phyloP scores from a whole-genome alignment of 2,329 filamentous ascomycete species.

The Bipolaris victoriae region DNA sequence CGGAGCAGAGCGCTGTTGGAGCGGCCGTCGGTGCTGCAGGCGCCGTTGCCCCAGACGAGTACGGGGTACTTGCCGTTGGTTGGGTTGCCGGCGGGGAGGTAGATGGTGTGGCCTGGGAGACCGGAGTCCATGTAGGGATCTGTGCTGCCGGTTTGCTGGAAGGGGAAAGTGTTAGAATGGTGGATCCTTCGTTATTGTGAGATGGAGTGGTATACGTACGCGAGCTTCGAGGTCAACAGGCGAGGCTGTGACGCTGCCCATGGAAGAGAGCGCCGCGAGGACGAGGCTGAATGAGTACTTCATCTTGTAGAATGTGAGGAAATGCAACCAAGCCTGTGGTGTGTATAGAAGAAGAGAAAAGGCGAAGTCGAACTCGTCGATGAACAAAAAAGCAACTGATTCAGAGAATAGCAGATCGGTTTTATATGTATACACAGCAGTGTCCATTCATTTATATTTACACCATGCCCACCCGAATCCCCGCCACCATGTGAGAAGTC shows the following conservation, averaged over 20 bases:
- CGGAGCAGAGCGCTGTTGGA: slow-evolving; percentile 21
- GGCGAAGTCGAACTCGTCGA: background rate
- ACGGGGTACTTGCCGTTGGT: slow-evolving; percentile 24
- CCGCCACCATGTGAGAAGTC: too few relatives aligned
- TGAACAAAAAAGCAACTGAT: background rate
- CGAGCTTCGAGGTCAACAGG: slow-evolving; percentile 3
- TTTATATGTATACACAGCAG: too few relatives aligned
- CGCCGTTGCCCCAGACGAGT: slow-evolving; percentile 35
- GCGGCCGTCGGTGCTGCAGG: slow-evolving; percentile 25
- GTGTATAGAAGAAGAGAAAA: background rate
- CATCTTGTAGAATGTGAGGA: slow-evolving; percentile 2
- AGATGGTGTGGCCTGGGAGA: slow-evolving; percentile 24
- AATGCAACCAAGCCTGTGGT: background rate
- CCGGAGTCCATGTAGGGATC: slow-evolving; percentile 14
- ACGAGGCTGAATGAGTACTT: slow-evolving; percentile 7
- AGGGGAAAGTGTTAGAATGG: background rate
- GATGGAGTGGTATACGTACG: background rate
- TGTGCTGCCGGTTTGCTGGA: slow-evolving; percentile 4
- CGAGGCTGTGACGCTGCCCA: slow-evolving; percentile 1
- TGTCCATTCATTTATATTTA: too few relatives aligned
- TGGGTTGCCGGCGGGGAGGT: slow-evolving; percentile 17
- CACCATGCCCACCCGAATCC: too few relatives aligned
- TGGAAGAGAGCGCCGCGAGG: slow-evolving; percentile 1
- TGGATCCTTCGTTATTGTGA: too few relatives aligned
- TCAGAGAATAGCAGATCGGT: background rate